Percentiles rank a stretch among this genome's conserved stretches.
phyloP scores from a whole-genome alignment of 2,329 filamentous ascomycete species.

The Alternaria brassicae region DNA sequence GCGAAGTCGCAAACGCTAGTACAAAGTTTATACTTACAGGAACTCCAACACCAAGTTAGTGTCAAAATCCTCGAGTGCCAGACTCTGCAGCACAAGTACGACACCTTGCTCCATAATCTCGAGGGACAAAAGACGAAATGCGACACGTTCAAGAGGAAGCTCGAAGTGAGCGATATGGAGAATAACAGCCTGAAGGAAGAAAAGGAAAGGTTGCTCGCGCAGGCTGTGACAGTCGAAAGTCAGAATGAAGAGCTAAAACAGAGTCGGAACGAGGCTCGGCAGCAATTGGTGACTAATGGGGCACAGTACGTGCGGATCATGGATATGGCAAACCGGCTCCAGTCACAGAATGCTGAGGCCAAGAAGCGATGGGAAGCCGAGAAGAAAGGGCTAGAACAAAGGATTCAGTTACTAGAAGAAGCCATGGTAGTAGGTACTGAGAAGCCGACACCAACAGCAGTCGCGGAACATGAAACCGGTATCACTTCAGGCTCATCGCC shows the following conservation, averaged over 20 bases:
- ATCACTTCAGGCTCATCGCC: background rate
- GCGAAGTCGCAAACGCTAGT: constrained; percentile 36
- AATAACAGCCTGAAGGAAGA: constrained; percentile 61
- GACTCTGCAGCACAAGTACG: constrained; percentile 63
- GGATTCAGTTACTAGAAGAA: constrained; percentile 48
- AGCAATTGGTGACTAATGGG: constrained; percentile 53
- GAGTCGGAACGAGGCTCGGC: constrained; percentile 57
- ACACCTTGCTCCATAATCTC: constrained; percentile 60
- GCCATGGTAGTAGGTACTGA: constrained; percentile 36
- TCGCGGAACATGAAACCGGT: background rate
- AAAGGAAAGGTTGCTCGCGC: constrained; percentile 57
- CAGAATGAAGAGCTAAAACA: constrained; percentile 59
- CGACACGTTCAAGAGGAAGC: constrained; percentile 57
- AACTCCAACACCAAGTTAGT: constrained; percentile 63
- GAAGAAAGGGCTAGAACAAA: constrained; percentile 45
- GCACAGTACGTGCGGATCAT: constrained; percentile 61
- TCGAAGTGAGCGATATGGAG: constrained; percentile 47
- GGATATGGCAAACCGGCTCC: constrained; percentile 57
- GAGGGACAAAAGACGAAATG: constrained; percentile 59
- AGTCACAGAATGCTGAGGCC: constrained; percentile 54
- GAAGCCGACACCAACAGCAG: background rate
- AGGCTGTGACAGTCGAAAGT: constrained; percentile 57
- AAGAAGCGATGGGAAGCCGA: constrained; percentile 53
- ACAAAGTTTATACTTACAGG: constrained; percentile 52
- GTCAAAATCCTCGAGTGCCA: constrained; percentile 61